phyloP scores from a whole-genome alignment of 73 alveolate genomes.

The Tetrahymena malaccensis region DNA sequence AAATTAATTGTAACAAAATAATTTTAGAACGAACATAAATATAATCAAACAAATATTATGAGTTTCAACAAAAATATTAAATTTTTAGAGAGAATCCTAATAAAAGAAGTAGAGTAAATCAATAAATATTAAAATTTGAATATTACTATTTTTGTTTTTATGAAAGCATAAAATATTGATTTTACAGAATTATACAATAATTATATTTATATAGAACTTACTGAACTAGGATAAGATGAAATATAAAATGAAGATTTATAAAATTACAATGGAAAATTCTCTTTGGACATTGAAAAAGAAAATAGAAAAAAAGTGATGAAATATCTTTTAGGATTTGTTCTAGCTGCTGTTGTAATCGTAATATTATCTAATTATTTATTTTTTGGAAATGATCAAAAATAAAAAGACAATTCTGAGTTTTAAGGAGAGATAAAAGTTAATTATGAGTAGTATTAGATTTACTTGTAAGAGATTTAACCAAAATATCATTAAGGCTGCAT shows the following conservation, averaged over 20 bases:
- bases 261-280: background rate
- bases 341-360: background rate
- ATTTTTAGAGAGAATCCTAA: no score
- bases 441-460: background rate
- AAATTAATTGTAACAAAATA: no score
- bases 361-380: background rate
- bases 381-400: background rate
- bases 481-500: background rate
- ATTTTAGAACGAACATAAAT: no score
- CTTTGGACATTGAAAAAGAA: background rate
- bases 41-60: no score
- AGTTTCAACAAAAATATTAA: no score
- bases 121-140: no score
- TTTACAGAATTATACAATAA: background rate
- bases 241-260: background rate
- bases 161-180: background rate
- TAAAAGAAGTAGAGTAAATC: no score
- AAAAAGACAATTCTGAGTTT: background rate
- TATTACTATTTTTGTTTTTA: no score
- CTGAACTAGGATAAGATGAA: background rate
- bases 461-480: background rate
- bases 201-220: background rate
- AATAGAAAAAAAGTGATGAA: background rate
- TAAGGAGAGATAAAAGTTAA: background rate
- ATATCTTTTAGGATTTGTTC: background rate